Base-by-base conservation (phyloP, 2,329 filamentous ascomycete species). In the Penicillium aurantiogriseum region DNA sequence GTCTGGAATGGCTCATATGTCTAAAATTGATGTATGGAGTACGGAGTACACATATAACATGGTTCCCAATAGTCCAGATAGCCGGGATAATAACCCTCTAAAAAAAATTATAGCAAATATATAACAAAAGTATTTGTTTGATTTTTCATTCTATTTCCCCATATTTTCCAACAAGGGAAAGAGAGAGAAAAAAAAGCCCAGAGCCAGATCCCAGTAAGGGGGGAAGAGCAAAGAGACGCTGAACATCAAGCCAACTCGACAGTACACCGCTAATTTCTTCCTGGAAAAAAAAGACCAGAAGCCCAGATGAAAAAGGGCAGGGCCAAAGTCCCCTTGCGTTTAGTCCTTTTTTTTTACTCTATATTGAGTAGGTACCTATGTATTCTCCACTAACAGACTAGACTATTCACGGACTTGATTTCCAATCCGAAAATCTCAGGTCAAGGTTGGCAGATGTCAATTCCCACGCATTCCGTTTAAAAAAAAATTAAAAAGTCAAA, bases 161-260 rank as follows among this genome's bases (percentile, higher is more conserved):
- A 27, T n/a, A 27, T 27, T 23, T 42, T 25, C 19, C 19, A 56
- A 56, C 53, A 43, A 48, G 43, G 23, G 23, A 23, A 23, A 23
- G 23, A 23, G 49, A 36, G 21, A 21, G 21, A 5, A 31, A 35
- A 11, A 44, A 44, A n/a, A 9, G 40, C 46, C 36, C 19, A 54
- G 35, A 55, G 40, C 25, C 48, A 53, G 54, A 56, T 56, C 54
- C 27, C 54, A 53, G 54, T 44, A 56, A 56, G 54, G 54, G 38
- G 29, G 29, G 29, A 40, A 40, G 36, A 25, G 29, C 13, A 38
- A 38, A 53, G 42, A 39, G 43, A 40, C 40, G 15, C 40, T 17
- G 17, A 33, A 52, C 21, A 21, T 40, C 54, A 17, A 51, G 31
- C 21, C 35, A 54, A 31, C 44, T 54, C 44, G 27, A 36, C 40